Evolutionary conservation across 2,329 filamentous ascomycete genomes (phyloP).

Genomic region (Pseudocercospora macadamiae): DNA sequence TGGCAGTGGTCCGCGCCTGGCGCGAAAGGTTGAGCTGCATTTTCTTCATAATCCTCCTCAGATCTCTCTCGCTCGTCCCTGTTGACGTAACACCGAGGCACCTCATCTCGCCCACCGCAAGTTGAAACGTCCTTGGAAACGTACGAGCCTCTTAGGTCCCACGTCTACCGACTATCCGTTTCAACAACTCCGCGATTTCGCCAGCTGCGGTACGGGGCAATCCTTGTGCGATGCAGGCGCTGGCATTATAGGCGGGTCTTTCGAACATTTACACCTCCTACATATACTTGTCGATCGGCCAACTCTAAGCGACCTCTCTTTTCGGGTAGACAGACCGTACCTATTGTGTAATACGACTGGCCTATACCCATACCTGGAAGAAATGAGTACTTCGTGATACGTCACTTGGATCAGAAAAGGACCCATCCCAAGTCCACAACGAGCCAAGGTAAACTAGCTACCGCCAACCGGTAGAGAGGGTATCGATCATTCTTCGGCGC

Average conservation of each 20-base stretch:
- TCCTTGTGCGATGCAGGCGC: conserved; percentile 25
- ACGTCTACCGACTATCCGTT: conserved; percentile 24
- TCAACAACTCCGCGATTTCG: conserved; percentile 30
- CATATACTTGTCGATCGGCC: conserved; percentile 27
- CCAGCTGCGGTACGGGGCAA: conserved; percentile 24
- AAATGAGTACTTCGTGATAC: conserved; percentile 19
- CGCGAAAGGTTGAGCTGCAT: conserved; percentile 26
- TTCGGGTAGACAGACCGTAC: conserved; percentile 16
- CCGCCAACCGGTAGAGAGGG: conserved; percentile 11
- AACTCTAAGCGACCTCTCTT: conserved; percentile 26
- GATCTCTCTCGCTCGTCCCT: conserved; percentile 25
- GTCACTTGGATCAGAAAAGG: conserved; percentile 22
- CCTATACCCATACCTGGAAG: conserved; percentile 13
- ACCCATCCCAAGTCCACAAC: conserved; percentile 20
- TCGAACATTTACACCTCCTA: conserved; percentile 21
- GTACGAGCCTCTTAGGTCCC: conserved; percentile 17
- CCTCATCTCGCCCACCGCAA: conserved; percentile 31
- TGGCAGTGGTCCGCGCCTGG: conserved; percentile 30
- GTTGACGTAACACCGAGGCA: conserved; percentile 30
- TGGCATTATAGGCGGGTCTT: conserved; percentile 25
- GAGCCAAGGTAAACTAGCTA: conserved; percentile 11
- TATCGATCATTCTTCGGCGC: conserved; percentile 15
- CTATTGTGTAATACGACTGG: conserved; percentile 20
- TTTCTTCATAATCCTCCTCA: conserved; percentile 15
- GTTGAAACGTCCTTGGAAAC: conserved; percentile 33